These are phyloP conservation scores for Senna siamea DNA, from an alignment of 306 rosid genomes.

Conservation along the genomic window DNA sequence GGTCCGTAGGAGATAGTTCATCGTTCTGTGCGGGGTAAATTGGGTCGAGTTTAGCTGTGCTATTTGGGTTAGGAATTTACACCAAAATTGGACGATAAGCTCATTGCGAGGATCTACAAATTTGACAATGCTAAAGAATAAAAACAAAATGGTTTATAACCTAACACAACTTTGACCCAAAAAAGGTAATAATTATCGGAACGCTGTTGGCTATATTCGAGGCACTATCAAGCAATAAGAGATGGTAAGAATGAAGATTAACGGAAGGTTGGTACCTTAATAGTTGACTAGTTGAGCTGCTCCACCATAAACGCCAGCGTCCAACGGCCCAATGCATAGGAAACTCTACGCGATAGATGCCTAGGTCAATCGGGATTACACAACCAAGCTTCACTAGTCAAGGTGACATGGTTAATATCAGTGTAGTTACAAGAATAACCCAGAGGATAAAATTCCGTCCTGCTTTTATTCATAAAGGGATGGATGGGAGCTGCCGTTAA, in stretches of 20 bases:
- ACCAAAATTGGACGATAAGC: background rate
- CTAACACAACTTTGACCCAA: too few relatives aligned
- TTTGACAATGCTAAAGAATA: background rate
- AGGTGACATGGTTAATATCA: background rate
- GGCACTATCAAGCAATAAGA: background rate
- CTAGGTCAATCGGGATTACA: background rate
- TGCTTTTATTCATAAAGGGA: too few relatives aligned
- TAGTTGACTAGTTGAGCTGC: background rate
- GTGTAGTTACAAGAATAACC: background rate
- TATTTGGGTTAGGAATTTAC: background rate
- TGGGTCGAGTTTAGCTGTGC: background rate
- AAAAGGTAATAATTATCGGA: too few relatives aligned
- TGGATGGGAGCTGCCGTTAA: background rate
- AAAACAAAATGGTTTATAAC: background rate
- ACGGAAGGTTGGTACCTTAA: background rate
- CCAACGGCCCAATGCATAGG: background rate
- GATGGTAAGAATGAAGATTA: background rate
- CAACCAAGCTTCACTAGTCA: background rate
- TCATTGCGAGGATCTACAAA: background rate
- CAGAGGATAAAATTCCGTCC: too few relatives aligned
- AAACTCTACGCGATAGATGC: background rate
- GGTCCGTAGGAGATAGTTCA: background rate
- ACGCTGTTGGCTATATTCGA: background rate
- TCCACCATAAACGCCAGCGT: background rate
- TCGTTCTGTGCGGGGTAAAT: background rate